Evolutionary conservation across 805 yeast species (phyloP).

Genomic region (Maudiozyma pseudohumilis): DNA sequence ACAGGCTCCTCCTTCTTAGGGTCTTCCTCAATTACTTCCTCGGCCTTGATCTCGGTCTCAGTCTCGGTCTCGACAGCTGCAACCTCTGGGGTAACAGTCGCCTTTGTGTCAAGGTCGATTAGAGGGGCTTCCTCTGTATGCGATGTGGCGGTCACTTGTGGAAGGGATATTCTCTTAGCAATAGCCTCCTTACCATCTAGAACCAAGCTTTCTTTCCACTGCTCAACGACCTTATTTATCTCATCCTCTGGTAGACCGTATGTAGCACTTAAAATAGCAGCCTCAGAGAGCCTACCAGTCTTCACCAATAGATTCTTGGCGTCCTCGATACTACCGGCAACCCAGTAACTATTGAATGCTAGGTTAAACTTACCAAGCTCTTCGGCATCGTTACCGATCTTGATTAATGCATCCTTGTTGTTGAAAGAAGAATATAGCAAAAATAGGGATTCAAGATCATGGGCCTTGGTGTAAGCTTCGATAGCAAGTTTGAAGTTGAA

Average conservation of each 20-base stretch:
- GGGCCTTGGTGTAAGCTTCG: slow-evolving; percentile 66
- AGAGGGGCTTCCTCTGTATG: slow-evolving; percentile 24
- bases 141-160: slow-evolving; percentile 19
- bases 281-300: slow-evolving; percentile 72
- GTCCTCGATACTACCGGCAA: slow-evolving; percentile 55
- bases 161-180: slow-evolving; percentile 52
- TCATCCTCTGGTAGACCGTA: slow-evolving; percentile 43
- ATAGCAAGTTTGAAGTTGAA: slow-evolving; percentile 80
- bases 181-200: slow-evolving; percentile 44
- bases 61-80: slow-evolving; percentile 11
- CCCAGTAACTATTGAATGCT: slow-evolving; percentile 89
- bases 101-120: slow-evolving; percentile 33
- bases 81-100: slow-evolving; percentile 7
- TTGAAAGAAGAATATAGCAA: slow-evolving; percentile 77
- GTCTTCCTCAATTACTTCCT: no score
- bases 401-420: slow-evolving; percentile 46
- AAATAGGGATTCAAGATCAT: slow-evolving; percentile 73
- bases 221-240: slow-evolving; percentile 37
- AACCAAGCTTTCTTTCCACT: slow-evolving; percentile 58
- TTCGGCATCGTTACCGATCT: slow-evolving; percentile 59
- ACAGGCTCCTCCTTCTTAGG: slow-evolving; percentile 1
- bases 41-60: slow-evolving; percentile 5
- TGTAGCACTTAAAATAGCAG: slow-evolving; percentile 67
- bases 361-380: slow-evolving; percentile 74
- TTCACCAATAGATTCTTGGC: slow-evolving; percentile 57